Evolutionary conservation across 176 grass and related monocot species (phyloP), one percentile per base, ranked within the genome.

Genomic region (Puccinellia tenuiflora): DNA sequence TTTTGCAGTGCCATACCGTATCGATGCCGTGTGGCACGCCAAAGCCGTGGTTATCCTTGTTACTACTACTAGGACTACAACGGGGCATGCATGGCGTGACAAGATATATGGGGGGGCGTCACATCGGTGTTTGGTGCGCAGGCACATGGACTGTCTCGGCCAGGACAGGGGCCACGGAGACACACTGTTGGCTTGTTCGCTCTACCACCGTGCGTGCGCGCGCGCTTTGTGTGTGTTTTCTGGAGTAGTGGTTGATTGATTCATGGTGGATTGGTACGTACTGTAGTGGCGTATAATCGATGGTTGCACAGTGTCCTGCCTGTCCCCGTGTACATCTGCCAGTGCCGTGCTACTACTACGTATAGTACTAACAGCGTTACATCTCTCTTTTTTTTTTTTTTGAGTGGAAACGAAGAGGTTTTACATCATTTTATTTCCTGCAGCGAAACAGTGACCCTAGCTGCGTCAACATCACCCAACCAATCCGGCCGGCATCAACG

Each of bases 101-200:
- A 72, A 60, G 47, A 7, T 51, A 26, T n/a, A n/a, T n/a, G n/a
- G n/a, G 66, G 55, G 52, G 40, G 37, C 75, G 79, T 90, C 85
- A 84, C 80, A 80, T 90, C 80, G 60, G 68, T 60, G 80, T 84
- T 84, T 80, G 85, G 80, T 60, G 80, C 64, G 80, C 64, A 20
- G 71, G 78, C 83, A 90, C 88, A 86, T 90, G 85, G 88, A 84
- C 9, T 87, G 80, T 87, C 85, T 80, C 75, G 29, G 47, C 30
- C 68, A 45, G 53, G 31, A 29, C 40, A 55, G 50, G 79, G 56
- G 67, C 78, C 59, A 74, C 28, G 47, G 37, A 22, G 8, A 30
- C 39, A 78, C 48, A 43, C 55, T 79, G 66, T 79, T 67, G 65
- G 11, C 43, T 46, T 46, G 38, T 75, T 71, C 73, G 73, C 63